Base-by-base conservation (phyloP, 164 flowering plant species). In the Stephania cephalantha region DNA sequence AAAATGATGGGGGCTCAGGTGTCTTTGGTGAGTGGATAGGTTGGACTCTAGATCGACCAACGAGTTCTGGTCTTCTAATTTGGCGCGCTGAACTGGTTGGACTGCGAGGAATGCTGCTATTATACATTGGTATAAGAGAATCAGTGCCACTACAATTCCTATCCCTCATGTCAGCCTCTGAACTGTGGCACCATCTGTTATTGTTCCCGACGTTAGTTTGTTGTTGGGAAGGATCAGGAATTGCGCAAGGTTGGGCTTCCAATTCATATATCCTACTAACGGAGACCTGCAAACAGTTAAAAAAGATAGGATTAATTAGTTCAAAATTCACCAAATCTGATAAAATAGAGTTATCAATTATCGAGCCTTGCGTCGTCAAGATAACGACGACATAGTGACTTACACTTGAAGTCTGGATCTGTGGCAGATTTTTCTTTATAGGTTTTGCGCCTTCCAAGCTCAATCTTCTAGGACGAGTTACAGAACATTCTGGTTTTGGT, bases 391-490 rank as follows among this genome's bases (percentile, higher is more conserved):
- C 30, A 73, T 81, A 35, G 42, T 35, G 42, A 35, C 42, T 35
- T 35, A 71, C 77, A 35, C 70, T 77, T 64, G 81, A 50, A 45
- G 42, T 75, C 74, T 74, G 82, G 7, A 73, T 63, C 73, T 79
- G 82, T 58, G 73, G 44, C 68, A 22, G 70, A 68, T 83, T 82
- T 73, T 81, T 86, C 72, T 71, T 85, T 15, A 35, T 78, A 67
- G 65, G 73, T 70, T 73, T 85, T 45, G 86, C 85, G 46, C 91
- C 90, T 78, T 92, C 97, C 72, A 88, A 78, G 78, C 95, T 90
- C 71, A 85, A 78, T 79, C 92, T 85, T 73, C 89, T 79, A 9
- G 88, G 72, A 44, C 84, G 90, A 64, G 78, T 29, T 7, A 83
- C 79, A 8, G 76, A 75, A n/a, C 20, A 29, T 48, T 81, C 80